phyloP scores from a whole-genome alignment of 2,329 filamentous ascomycete genomes.

The Trichoderma sp. region DNA sequence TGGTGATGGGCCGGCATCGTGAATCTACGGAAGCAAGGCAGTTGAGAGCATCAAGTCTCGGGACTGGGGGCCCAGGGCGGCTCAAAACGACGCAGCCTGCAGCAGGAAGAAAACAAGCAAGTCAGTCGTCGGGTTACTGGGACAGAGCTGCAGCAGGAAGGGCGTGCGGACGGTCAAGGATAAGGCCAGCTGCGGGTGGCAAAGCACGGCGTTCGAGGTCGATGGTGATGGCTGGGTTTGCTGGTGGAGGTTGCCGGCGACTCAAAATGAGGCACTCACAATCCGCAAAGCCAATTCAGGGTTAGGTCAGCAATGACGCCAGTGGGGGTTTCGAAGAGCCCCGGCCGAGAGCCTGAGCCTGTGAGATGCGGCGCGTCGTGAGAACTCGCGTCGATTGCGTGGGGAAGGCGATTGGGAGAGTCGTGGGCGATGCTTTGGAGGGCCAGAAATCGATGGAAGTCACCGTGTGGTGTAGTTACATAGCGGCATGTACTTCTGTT shows the following conservation, averaged over 20 bases:
- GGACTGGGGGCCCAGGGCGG: conserved; percentile 23
- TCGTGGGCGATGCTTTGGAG: conserved; percentile 11
- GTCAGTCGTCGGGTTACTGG: conserved; percentile 10
- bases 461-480: conserved; percentile 34
- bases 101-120: neutral
- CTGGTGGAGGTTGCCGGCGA: conserved; percentile 25
- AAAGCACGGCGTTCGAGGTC: conserved; percentile 20
- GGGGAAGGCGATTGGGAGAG: conserved; percentile 2
- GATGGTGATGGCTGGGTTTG: conserved; percentile 14
- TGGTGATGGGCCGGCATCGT: conserved; percentile 54
- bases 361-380: conserved; percentile 4
- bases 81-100: conserved; percentile 18
- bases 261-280: conserved; percentile 39
- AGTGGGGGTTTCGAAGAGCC: conserved; percentile 26
- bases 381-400: conserved; percentile 15
- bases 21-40: conserved; percentile 34
- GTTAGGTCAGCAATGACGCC: conserved; percentile 42
- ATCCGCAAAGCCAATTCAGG: conserved; percentile 32
- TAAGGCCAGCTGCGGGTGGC: neutral
- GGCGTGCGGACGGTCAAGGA: neutral
- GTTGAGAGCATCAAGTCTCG: conserved; percentile 38
- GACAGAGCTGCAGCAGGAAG: neutral
- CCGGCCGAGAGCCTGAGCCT: conserved; percentile 3
- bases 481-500: conserved; percentile 33
- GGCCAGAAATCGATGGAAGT: conserved; percentile 30